Evolutionary conservation across 176 grass and related monocot genomes (phyloP), one percentile per base, ranked within the genome.

Genomic region (Ananas comosus): DNA sequence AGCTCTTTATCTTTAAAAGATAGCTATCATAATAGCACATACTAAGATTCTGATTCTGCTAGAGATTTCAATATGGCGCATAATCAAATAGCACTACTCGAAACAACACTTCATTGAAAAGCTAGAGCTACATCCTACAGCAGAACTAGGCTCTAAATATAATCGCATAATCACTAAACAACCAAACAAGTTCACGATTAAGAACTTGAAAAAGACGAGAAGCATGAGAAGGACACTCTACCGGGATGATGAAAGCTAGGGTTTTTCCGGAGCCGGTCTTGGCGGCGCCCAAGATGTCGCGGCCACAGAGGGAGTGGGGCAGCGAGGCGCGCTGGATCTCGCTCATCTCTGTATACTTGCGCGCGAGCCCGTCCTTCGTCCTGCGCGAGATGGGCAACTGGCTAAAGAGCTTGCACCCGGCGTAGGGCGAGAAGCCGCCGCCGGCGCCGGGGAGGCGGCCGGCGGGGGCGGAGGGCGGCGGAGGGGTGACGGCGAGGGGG

Each of bases 261-360:
- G 93, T 97, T 79, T 97, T 97, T 69, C 93, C 93, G 14, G 89
- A 92, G 3, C 93, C 93, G 11, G 93, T 92, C 77, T 92, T 97
- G 16, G 93, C 82, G 2, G 89, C 89, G 14, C 93, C 93, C n/a
- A 97, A 82, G 61, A 97, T 53, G 68, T 97, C 89, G 24, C 82
- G 86, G 48, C 89, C 89, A 48, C 93, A 97, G 25, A 97, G 68
- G 14, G 89, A 81, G 72, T 90, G 93, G 1, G 93, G 93, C 68
- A 97, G 58, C 2, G 93, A 88, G 21, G 93, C 84, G 63, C 89
- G 79, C 84, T 92, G 93, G 67, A 97, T 90, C 51, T 97, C 84
- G 65, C 89, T 97, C 93, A 97, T 92, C 81, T 90, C 84, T 51
- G 50, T 78, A 74, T 80, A 97, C 69, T 64, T 61, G 2, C 47